phyloP scores from a whole-genome alignment of 306 rosid genomes.

The Pyrus betulifolia region DNA sequence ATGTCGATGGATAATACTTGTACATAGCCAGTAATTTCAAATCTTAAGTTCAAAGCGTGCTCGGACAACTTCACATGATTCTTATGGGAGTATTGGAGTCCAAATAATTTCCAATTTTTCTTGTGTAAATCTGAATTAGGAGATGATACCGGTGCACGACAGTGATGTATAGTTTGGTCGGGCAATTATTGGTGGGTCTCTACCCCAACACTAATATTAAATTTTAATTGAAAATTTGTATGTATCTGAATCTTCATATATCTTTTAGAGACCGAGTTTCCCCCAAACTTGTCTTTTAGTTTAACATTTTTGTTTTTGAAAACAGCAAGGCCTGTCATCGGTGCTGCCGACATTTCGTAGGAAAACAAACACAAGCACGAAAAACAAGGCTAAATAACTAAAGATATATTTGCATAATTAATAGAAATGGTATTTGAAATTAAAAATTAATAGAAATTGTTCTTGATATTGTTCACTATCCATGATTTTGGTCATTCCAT shows the following conservation, averaged over 20 bases:
- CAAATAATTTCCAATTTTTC: neutral
- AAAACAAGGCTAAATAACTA: neutral
- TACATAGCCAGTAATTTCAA: too few relatives aligned
- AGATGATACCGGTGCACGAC: neutral
- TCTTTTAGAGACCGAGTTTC: neutral
- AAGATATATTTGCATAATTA: too few relatives aligned
- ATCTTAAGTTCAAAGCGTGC: too few relatives aligned
- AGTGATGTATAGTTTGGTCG: neutral
- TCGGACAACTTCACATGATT: too few relatives aligned
- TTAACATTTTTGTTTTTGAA: neutral
- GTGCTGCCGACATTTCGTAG: neutral
- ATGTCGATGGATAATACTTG: too few relatives aligned
- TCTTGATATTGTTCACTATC: too few relatives aligned
- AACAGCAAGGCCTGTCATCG: neutral
- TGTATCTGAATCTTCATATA: neutral
- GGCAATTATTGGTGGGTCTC: conserved; percentile 7
- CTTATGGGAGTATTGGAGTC: too few relatives aligned
- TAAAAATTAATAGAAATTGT: too few relatives aligned
- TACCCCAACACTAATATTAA: neutral
- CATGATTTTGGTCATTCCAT: too few relatives aligned
- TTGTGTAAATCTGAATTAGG: neutral
- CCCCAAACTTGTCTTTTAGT: neutral
- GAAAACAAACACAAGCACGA: neutral
- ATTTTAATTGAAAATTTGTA: neutral
- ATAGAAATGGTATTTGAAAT: too few relatives aligned